phyloP scores from a whole-genome alignment of 495 filamentous ascomycete genomes.

The Bryoglossum gracile region DNA sequence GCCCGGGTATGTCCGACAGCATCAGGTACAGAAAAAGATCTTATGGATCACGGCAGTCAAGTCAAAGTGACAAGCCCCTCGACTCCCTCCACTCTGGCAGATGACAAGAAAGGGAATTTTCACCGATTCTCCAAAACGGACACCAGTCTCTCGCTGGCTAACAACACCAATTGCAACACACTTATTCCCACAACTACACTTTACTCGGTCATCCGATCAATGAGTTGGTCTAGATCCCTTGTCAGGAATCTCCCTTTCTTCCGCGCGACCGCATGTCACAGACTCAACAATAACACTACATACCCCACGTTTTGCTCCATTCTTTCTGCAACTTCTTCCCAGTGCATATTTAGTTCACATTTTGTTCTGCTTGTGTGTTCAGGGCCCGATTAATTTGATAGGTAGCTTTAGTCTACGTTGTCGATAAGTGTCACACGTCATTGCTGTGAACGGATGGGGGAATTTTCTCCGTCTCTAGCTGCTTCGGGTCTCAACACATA shows the following conservation, averaged over 20 bases:
- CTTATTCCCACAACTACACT: too few relatives aligned
- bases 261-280: not conserved
- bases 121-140: too few relatives aligned
- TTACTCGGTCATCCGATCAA: too few relatives aligned
- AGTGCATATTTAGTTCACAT: not conserved
- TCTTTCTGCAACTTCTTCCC: constrained; percentile 3
- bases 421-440: not conserved
- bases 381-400: not conserved
- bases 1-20: too few relatives aligned
- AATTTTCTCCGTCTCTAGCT: not conserved
- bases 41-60: too few relatives aligned
- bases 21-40: too few relatives aligned
- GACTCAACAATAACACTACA: not conserved
- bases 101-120: too few relatives aligned
- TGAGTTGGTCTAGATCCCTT: not conserved
- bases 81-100: too few relatives aligned
- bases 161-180: too few relatives aligned
- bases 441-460: not conserved
- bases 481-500: not conserved
- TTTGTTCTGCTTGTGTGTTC: not conserved
- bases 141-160: too few relatives aligned
- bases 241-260: not conserved
- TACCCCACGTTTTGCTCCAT: constrained; percentile 7
- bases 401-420: not conserved
- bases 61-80: too few relatives aligned